Evolutionary conservation across 1,139 yeast genomes (phyloP), one percentile per base, ranked within the genome.

Genomic region (Sugiyamaella novakii): DNA sequence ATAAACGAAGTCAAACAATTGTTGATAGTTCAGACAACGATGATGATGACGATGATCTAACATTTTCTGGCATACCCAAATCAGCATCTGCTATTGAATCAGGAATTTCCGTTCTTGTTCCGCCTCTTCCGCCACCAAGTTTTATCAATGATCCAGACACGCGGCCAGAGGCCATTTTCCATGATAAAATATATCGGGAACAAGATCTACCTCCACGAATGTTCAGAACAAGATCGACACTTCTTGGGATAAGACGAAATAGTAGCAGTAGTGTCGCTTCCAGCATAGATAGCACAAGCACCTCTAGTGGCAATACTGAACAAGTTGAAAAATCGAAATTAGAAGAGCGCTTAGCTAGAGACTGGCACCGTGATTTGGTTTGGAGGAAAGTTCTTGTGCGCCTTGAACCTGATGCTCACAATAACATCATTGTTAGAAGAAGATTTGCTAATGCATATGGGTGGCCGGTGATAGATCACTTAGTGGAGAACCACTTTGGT

Each of bases 361-460:
- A 81, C 50, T 92, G 95, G 83, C 98, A 94, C 65, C 76, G 79
- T 50, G 81, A 79, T 5, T 79, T 89, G 87, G 69, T 79, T 3
- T 92, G 99, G 99, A 74, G 98, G 40, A 92, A 92, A 67, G 96
- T 94, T 1, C 68, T 94, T 25, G 97, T 91, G 1, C 80, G 81
- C 43, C 70, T 94, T 51, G 81, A 82, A 54, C 96, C 97, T 0
- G 99, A 92, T 68, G 96, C 99, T 0, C 99, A 92, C 63, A 92
- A 92, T 63, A 94, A 91, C 61, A 91, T 92, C 43, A 76, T 87
- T 28, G 98, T 92, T 1, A 72, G 99, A 55, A 74, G 99, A 59
- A 71, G 91, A 53, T 92, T 87, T 72, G 83, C 95, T 8, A 92
- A 92, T 70, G 95, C 97, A 0, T 89, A 85, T 68, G 99, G 99